Evolutionary conservation across 2,329 filamentous ascomycete genomes (phyloP).

Genomic region (Colletotrichum sp.): DNA sequence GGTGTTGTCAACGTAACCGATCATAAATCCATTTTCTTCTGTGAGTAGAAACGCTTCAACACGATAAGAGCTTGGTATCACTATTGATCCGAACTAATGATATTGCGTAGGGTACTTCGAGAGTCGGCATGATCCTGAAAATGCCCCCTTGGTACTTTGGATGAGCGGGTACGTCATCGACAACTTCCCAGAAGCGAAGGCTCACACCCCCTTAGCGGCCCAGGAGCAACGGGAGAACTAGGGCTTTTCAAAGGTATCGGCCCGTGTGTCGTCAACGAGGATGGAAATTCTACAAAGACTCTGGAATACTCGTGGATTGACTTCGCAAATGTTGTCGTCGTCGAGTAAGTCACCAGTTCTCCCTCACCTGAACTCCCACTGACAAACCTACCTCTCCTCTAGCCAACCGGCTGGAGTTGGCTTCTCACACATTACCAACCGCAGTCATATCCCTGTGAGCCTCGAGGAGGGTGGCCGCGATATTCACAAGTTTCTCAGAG

Average conservation of each 20-base stretch:
- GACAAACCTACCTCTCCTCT: too few species aligned
- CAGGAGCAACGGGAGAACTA: neutral
- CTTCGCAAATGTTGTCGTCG: neutral
- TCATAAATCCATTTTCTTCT: neutral
- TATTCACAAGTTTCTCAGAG: neutral
- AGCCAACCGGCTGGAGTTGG: neutral
- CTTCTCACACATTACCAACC: neutral
- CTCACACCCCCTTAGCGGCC: neutral
- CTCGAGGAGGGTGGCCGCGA: neutral
- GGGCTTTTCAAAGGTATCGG: neutral
- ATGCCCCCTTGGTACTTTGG: neutral
- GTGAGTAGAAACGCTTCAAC: neutral
- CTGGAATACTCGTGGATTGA: neutral
- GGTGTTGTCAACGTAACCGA: neutral
- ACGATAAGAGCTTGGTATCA: neutral
- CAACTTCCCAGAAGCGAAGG: neutral
- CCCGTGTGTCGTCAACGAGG: neutral
- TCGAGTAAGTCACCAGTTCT: neutral
- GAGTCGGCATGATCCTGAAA: neutral
- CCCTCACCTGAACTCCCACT: too few species aligned
- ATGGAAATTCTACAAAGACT: neutral
- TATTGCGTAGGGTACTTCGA: neutral
- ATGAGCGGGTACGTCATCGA: neutral
- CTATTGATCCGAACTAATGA: neutral
- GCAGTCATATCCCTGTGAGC: neutral